Base-by-base conservation (phyloP, 139 green algal genomes). In the Yamagishiella unicocca region DNA sequence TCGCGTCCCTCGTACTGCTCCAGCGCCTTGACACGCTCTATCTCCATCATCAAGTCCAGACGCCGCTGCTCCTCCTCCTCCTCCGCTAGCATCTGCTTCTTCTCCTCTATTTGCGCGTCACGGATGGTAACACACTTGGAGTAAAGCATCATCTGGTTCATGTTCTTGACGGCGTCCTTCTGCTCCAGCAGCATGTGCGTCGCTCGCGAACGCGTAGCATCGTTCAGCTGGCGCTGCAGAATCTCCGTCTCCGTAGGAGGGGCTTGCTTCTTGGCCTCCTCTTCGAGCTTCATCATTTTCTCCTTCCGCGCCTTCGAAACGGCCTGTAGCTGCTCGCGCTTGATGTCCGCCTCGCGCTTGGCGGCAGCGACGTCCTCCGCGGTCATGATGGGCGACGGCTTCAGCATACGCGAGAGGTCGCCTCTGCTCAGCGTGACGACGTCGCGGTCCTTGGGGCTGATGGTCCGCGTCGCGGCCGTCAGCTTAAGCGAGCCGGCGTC, bases 101-200 rank as follows among this genome's bases (percentile, higher is more conserved):
- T 97, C 91, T 98, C 96, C 78, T 97, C 80, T 25, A 98, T 93
- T 91, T 98, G 96, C 22, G 91, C 90, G 87, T 98, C 96, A 5
- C 96, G 91, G 71, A 97, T 95, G 25, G 94, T 96, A 8, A 97
- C 95, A 83, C 96, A 98, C 88, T 97, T 97, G 83, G 92, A 92
- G 92, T 97, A 98, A 22, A 96, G 93, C 89, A 98, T 90, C 95
- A 98, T 98, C 84, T 96, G 90, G 89, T 98, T 98, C 96, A 98
- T 98, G 86, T 92, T 87, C 92, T 98, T 98, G 40, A 97, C 95
- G 54, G 97, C 93, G 12, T 96, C 94, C 88, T 96, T 87, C 90
- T 97, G 93, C 89, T 97, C 93, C 84, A 96, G 89, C 67, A 96
- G 37, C 42, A 94, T 76, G 31, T 93, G 73, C 22, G 91, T 67